phyloP scores from a whole-genome alignment of 2,329 filamentous ascomycete species.

The Alternaria burnsii region DNA sequence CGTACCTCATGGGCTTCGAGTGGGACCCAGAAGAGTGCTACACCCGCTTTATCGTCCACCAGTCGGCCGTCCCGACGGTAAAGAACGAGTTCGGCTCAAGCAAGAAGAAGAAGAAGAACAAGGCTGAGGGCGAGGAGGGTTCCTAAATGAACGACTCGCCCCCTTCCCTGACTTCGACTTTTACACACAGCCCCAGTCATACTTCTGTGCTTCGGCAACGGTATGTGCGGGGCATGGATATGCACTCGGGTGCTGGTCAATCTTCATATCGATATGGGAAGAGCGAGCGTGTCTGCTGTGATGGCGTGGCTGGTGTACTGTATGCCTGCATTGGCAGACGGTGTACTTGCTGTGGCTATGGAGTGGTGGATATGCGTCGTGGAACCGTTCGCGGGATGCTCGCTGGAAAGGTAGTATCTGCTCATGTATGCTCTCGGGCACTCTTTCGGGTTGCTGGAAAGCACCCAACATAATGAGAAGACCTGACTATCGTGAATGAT shows the following conservation, averaged over 20 bases:
- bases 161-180: constrained; percentile 46
- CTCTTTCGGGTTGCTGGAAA: constrained; percentile 31
- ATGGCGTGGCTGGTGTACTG: constrained; percentile 22
- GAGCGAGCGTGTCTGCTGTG: constrained; percentile 41
- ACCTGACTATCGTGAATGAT: constrained; percentile 20
- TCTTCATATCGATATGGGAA: constrained; percentile 45
- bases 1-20: constrained; percentile 92
- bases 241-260: constrained; percentile 39
- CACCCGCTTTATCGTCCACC: constrained; percentile 86
- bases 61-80: constrained; percentile 67
- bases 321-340: constrained; percentile 26
- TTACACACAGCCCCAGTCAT: constrained; percentile 34
- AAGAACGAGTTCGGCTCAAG: constrained; percentile 55
- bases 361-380: constrained; percentile 28
- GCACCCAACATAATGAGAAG: constrained; percentile 34
- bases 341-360: constrained; percentile 23
- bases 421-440: constrained; percentile 38
- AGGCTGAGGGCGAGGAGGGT: constrained; percentile 35
- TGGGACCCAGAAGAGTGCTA: constrained; percentile 95
- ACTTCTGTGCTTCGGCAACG: constrained; percentile 31
- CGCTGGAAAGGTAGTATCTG: constrained; percentile 30
- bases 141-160: constrained; percentile 51
- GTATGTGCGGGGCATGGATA: constrained; percentile 31
- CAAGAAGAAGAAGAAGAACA: constrained; percentile 53
- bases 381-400: constrained; percentile 30